Evolutionary conservation across 495 filamentous ascomycete genomes (phyloP), one percentile per base, ranked within the genome.

Genomic region (Lichina pygmaea): DNA sequence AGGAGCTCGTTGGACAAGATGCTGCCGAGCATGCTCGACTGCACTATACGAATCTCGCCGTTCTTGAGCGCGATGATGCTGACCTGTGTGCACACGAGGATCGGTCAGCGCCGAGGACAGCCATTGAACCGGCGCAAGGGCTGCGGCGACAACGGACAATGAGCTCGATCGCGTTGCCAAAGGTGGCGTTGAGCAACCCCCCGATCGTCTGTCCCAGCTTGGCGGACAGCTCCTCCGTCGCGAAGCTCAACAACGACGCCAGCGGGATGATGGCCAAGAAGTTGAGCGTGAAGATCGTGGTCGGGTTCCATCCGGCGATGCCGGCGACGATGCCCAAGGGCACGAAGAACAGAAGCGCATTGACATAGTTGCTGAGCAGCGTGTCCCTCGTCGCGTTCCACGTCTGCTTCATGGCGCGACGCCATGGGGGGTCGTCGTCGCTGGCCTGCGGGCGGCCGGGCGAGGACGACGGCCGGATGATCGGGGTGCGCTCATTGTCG

Each of bases 101-200:
- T 47, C n/a, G 33, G 33, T 45, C 31, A 38, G 31, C 33, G 34
- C 17, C 17, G 17, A n/a, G 43, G 33, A 17, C 8, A 9, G 32
- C n/a, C 16, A 33, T 15, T 15, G 5, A 45, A 34, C 37, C 8
- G 43, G 8, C 34, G 8, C 10, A 8, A 37, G 44, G 49, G 13
- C 43, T 48, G 54, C 33, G 45, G 41, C 45, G 24, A 24, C 36
- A 7, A 56, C 79, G 54, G 65, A 93, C 89, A 64, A 97, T 97
- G 53, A 95, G 61, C 54, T 97, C 89, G n/a, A 94, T 86, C 0
- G 89, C 89, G 66, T 97, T 97, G 38, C 89, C 89, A 62, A 93
- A 93, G 7, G 82, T 91, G 30, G 89, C 89, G 65, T 97, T 97
- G 56, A 94, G 70, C 52, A 97, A 61, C 0, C 89, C 89, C 38